Percentiles rank a stretch among this genome's conserved stretches.
Evolutionary conservation across 495 filamentous ascomycete genomes (phyloP).

Genomic region (Xylaria acuta): DNA sequence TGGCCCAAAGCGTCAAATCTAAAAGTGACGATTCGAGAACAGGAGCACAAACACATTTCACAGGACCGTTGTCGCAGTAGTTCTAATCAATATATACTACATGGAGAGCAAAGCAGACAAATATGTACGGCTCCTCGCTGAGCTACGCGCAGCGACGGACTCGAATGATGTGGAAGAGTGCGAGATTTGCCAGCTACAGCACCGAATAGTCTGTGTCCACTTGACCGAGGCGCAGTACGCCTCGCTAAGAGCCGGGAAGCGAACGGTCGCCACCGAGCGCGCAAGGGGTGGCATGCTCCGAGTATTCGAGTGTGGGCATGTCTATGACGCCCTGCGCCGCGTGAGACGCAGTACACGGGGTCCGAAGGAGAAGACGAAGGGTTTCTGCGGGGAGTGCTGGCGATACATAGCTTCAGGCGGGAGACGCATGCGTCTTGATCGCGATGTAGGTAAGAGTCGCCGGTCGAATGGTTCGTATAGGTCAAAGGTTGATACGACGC

Average conservation of each 20-base stretch:
- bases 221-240: background rate
- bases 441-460: background rate
- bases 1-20: background rate
- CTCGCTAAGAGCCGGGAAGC: conserved; percentile 3
- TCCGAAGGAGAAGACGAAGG: background rate
- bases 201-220: background rate
- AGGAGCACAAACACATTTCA: background rate
- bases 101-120: background rate
- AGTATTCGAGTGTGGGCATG: conserved; percentile 19
- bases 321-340: background rate
- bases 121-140: background rate
- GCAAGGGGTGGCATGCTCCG: background rate
- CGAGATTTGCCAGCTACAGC: background rate
- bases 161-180: background rate
- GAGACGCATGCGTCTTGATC: conserved; percentile 1
- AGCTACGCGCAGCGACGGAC: background rate
- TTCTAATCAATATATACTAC: background rate
- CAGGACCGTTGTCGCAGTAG: too few relatives aligned
- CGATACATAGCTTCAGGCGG: conserved; percentile 3
- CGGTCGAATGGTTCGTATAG: background rate
- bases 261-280: background rate
- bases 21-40: background rate
- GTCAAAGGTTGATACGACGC: background rate
- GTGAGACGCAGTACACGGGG: background rate
- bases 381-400: conserved; percentile 18